These are phyloP conservation scores for Pisolithus marmoratus DNA, from an alignment of 768 basidiomycete genomes.

Conservation along the genomic window DNA sequence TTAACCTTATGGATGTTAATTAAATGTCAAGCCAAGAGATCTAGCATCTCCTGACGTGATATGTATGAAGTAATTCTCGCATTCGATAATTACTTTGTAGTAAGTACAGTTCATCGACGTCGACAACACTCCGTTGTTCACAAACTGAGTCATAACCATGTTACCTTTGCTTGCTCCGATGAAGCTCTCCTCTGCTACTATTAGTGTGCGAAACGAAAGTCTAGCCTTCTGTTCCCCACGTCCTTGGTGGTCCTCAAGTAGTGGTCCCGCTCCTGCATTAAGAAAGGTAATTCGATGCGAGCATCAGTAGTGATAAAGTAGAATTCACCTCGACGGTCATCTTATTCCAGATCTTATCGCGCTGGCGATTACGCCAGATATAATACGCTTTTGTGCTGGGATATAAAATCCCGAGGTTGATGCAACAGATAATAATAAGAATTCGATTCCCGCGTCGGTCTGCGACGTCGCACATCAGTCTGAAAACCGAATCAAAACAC, in stretches of 20 bases:
- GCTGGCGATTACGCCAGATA: constrained; percentile 51
- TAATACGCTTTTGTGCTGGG: constrained; percentile 51
- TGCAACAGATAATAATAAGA: constrained; percentile 44
- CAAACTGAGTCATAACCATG: too few species aligned
- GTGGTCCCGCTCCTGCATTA: constrained; percentile 42
- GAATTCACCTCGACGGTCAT: constrained; percentile 42
- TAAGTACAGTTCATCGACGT: too few species aligned
- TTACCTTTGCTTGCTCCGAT: too few species aligned
- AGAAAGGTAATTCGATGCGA: neutral
- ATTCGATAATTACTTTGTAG: too few species aligned
- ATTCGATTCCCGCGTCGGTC: constrained; percentile 53
- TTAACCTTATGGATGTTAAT: too few species aligned
- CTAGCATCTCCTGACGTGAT: too few species aligned
- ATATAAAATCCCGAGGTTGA: constrained; percentile 50
- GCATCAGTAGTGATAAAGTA: neutral
- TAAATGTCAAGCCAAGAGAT: too few species aligned
- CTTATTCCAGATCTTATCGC: constrained; percentile 49
- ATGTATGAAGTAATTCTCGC: too few species aligned
- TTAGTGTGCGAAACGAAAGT: constrained; percentile 57
- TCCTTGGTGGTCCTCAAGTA: constrained; percentile 59
- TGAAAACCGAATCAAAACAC: too few species aligned
- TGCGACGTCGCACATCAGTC: constrained; percentile 11
- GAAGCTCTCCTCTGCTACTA: too few species aligned
- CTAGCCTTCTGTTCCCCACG: constrained; percentile 49
- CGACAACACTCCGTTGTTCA: too few species aligned